Conservation (phyloP, 2,329 filamentous ascomycete genomes). For the Westerdykella sp. region DNA sequence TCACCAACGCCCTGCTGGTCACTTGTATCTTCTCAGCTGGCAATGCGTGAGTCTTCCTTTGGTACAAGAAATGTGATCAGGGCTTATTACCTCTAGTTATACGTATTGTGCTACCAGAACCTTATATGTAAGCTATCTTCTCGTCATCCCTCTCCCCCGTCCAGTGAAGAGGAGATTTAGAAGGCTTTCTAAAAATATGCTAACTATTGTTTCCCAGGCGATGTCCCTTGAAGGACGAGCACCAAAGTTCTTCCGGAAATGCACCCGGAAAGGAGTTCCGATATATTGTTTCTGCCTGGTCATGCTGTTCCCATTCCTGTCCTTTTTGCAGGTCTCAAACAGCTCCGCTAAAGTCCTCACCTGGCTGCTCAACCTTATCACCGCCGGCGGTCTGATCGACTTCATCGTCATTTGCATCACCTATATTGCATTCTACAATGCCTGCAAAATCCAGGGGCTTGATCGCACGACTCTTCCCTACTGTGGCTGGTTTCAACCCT, state of each 20-base stretch:
- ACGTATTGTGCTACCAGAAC: constrained; percentile 50
- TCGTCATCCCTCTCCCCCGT: no score
- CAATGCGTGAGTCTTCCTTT: constrained; percentile 39
- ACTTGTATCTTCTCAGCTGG: constrained; percentile 52
- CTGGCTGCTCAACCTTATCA: constrained; percentile 68
- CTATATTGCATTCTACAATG: constrained; percentile 55
- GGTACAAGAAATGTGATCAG: no score
- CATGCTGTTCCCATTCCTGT: constrained; percentile 61
- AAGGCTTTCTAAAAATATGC: no score
- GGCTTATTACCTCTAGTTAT: constrained; percentile 13
- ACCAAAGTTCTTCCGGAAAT: constrained; percentile 51
- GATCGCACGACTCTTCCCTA: constrained; percentile 46
- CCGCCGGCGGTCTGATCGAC: constrained; percentile 56
- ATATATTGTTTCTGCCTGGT: constrained; percentile 65
- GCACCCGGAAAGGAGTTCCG: constrained; percentile 60
- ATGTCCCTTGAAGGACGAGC: constrained; percentile 50
- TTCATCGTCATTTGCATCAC: constrained; percentile 50
- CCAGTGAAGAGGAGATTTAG: no score
- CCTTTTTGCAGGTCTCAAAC: constrained; percentile 66
- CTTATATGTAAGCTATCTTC: no score
- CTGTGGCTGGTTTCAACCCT: constrained; percentile 44
- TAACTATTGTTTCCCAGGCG: constrained; percentile 38
- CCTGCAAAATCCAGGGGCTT: constrained; percentile 45
- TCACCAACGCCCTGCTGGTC: constrained; percentile 52
- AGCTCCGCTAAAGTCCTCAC: constrained; percentile 60